A percentile compares a stretch with the other conserved stretches of the same genome.
phyloP scores from a whole-genome alignment of 1,284 basidiomycete species.

The Termitomyces sp. region DNA sequence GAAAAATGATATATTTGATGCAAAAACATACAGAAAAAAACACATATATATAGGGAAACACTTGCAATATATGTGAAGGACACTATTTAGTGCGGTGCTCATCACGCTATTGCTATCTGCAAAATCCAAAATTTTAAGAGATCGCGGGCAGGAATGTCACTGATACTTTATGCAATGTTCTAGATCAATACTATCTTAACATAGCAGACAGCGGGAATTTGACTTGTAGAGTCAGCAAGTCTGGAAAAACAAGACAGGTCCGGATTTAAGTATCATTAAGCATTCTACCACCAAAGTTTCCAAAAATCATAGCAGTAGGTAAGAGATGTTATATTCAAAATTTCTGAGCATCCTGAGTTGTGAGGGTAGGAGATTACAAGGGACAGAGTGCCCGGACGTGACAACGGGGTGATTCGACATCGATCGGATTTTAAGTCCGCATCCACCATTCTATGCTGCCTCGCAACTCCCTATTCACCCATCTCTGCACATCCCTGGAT shows the following conservation, averaged over 20 bases:
- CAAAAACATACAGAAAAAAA: too few relatives aligned
- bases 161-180: not conserved
- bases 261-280: not conserved
- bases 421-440: not conserved
- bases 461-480: too few relatives aligned
- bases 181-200: not conserved
- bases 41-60: too few relatives aligned
- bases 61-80: too few relatives aligned
- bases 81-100: too few relatives aligned
- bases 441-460: too few relatives aligned
- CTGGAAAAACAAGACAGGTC: not conserved
- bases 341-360: not conserved
- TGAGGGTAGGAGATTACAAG: not conserved
- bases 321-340: not conserved
- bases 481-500: too few relatives aligned
- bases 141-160: not conserved
- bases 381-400: not conserved
- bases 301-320: not conserved
- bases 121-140: not conserved
- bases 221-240: not conserved
- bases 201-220: not conserved
- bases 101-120: too few relatives aligned
- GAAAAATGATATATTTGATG: too few relatives aligned
- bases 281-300: not conserved
- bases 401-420: not conserved